Percentiles rank a stretch among this genome's conserved stretches.
phyloP scores from a whole-genome alignment of 495 filamentous ascomycete species.

The Bacidia gigantensis region DNA sequence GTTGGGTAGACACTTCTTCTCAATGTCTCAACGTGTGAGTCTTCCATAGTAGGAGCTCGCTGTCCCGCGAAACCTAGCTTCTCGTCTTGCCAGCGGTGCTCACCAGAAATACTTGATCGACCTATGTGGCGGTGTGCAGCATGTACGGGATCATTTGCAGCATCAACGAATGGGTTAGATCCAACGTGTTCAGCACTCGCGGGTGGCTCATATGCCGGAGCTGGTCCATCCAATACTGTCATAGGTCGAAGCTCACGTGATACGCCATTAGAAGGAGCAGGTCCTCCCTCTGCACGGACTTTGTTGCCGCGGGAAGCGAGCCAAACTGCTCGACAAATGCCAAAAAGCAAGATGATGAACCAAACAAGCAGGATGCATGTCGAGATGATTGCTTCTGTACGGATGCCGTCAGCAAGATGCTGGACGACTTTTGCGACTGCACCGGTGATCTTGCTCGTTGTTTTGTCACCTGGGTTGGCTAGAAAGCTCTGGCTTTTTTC shows the following conservation, averaged over 20 bases:
- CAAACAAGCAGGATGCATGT: constrained; percentile 55
- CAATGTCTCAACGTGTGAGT: background rate
- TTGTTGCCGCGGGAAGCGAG: constrained; percentile 30
- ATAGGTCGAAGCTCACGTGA: constrained; percentile 11
- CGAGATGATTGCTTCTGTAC: constrained; percentile 65
- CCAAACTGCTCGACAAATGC: constrained; percentile 49
- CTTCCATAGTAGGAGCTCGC: constrained; percentile 16
- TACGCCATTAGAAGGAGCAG: constrained; percentile 22
- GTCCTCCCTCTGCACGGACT: constrained; percentile 35
- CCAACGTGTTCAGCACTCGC: background rate
- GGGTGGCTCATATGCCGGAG: constrained; percentile 20
- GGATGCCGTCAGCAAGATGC: constrained; percentile 49
- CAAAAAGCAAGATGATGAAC: constrained; percentile 61
- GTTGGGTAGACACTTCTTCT: constrained; percentile 9
- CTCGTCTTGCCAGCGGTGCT: constrained; percentile 24
- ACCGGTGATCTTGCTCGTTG: constrained; percentile 66
- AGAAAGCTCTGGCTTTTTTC: constrained; percentile 54
- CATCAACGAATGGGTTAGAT: background rate
- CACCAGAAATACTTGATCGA: background rate
- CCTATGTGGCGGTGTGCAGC: background rate
- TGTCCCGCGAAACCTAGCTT: constrained; percentile 36
- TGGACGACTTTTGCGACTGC: constrained; percentile 53
- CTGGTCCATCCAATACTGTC: constrained; percentile 8
- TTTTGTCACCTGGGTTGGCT: constrained; percentile 48
- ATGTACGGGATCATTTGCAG: background rate